Evolutionary conservation across 2,329 filamentous ascomycete species (phyloP), one percentile per base, ranked within the genome.

Genomic region (Pseudogymnoascus verrucosus): DNA sequence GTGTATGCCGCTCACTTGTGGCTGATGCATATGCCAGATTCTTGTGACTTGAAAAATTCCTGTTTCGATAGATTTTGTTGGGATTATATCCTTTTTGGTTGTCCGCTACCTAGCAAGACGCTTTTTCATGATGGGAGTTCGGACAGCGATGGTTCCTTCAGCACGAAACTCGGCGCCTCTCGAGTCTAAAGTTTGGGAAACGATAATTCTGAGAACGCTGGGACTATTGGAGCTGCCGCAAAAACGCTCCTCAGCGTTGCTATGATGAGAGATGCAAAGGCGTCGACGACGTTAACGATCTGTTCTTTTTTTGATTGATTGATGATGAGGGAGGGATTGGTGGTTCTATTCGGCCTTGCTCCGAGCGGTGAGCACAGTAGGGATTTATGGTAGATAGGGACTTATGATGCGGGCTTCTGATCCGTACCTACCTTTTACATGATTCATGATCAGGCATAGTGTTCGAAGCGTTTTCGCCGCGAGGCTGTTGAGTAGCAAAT

Each of bases 241-340:
- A 36, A 57, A 57, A 57, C 51, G 51, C 28, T 21, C 28, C 51
- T 21, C 51, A 21, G 51, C 28, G 51, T 57, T 57, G 28, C 51
- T 57, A 57, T 36, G 51, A 57, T 34, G 51, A 57, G 47, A 54
- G 51, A 57, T 57, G 51, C 51, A 57, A 57, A 57, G 51, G 51
- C 28, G 51, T 57, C 51, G 51, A 57, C 28, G 51, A 57, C 28
- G 51, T 57, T 57, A 57, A 57, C 28, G 51, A 57, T 57, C 51
- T 57, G 51, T 57, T 57, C 51, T 57, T 57, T 57, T 57, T 57
- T 57, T 57, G 51, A 57, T 57, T 57, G 51, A 57, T 57, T 57
- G 51, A 57, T 57, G 51, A 57, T 57, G 51, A 34, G 51, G 26
- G 51, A 21, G 51, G 51, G 28, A 21, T 57, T 57, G 51, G 28